Percentiles rank a stretch among this genome's conserved stretches.
Conservation (phyloP, 139 green algal genomes). For the Tetradesmus lagerheimii region DNA sequence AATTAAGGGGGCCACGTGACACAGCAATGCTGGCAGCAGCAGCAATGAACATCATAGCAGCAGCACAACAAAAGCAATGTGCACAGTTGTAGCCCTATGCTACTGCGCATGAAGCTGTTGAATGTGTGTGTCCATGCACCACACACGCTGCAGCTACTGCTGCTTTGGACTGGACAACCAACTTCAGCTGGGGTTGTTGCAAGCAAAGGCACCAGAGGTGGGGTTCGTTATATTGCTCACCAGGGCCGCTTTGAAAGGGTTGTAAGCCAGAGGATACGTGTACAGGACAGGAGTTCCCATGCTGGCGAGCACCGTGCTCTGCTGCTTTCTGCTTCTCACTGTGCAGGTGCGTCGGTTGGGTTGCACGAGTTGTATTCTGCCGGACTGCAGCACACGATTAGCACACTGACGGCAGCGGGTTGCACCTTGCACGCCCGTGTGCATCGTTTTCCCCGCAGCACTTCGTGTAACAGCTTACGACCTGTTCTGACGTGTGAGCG, state of each 20-base stretch:
- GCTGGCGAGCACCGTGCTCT: not conserved
- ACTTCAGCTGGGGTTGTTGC: not conserved
- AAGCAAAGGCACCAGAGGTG: not conserved
- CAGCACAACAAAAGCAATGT: not conserved
- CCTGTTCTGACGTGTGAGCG: not conserved
- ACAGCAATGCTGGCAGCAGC: not conserved
- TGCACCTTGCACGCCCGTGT: not conserved
- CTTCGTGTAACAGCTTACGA: not conserved
- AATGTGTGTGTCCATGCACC: not conserved
- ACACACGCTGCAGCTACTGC: not conserved
- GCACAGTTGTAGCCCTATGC: not conserved
- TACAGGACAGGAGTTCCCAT: constrained; percentile 17
- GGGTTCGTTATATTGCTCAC: not conserved
- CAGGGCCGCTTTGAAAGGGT: constrained; percentile 38
- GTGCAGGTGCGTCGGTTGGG: not conserved
- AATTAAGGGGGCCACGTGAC: too few species aligned
- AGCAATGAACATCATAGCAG: not conserved
- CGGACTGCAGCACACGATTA: not conserved
- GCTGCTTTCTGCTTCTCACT: not conserved
- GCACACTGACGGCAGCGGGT: not conserved
- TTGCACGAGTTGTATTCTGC: not conserved
- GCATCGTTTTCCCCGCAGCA: not conserved
- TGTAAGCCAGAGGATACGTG: constrained; percentile 44
- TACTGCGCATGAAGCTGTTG: not conserved
- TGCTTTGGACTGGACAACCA: not conserved